Evolutionary conservation across 257 asterid species (phyloP), one percentile per base, ranked within the genome.

Genomic region (Capsicum pubescens): DNA sequence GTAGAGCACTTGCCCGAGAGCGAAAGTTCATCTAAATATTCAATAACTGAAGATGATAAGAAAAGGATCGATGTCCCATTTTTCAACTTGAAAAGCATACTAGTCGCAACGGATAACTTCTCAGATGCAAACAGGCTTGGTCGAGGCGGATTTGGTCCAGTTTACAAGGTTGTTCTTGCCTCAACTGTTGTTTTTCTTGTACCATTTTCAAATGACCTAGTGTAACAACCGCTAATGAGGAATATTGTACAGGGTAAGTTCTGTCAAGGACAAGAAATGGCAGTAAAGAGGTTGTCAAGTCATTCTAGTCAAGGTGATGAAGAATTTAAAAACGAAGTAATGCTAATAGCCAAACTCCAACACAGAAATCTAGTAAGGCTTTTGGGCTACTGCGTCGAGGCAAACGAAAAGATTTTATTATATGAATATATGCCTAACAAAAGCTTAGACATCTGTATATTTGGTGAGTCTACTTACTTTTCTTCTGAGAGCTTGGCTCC

Each of bases 361-460:
- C 77, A 68, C 77, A 68, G 52, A 15, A 39, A 68, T 68, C 14
- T 36, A 39, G 54, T 68, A 26, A 68, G 14, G 4, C 77, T 68
- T 36, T 68, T 68, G 77, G 77, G 77, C 26, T 68, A 68, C 77
- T 68, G 76, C 77, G 39, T 68, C 13, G 52, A 68, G 77, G 77
- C 46, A 6, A 68, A 36, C 14, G 54, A 68, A 39, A 68, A 39
- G 77, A 68, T 68, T 16, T 36, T 68, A 15, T 68, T 68, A 68
- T 68, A 68, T 68, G 77, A 68, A 39, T 3, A 15, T 15, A 39
- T 68, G 52, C 54, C 54, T 50, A 36, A 68, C 54, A 68, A 68
- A 68, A 36, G 77, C 26, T 68, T 68, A 68, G 77, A 68, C 77
- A 68, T 26, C 3, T 11, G 3, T 8, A 39, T 68, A 39, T 68